Evolutionary conservation across 345 rosid species (phyloP).

Genomic region (Camelina hispida): DNA sequence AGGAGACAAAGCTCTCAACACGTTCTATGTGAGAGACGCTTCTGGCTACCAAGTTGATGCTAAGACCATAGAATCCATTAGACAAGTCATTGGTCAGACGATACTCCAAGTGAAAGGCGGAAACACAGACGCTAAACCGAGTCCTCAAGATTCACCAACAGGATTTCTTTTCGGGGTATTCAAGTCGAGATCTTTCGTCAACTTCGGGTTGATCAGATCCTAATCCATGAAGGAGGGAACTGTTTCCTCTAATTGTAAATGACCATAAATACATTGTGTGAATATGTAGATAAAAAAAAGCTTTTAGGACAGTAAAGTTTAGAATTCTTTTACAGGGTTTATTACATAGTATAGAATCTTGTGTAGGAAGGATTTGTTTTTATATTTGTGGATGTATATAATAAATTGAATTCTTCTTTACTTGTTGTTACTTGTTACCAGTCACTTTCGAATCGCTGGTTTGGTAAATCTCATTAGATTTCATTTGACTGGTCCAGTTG

Average conservation of each 20-base stretch:
- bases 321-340: conserved; percentile 23
- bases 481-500: conserved; percentile 26
- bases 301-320: conserved; percentile 21
- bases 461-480: conserved; percentile 30
- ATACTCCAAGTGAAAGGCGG: conserved; percentile 82
- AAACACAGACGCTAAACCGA: conserved; percentile 55
- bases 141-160: conserved; percentile 66
- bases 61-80: conserved; percentile 74
- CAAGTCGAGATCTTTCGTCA: conserved; percentile 87
- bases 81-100: conserved; percentile 75
- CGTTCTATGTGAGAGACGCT: conserved; percentile 83
- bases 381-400: conserved; percentile 36
- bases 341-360: conserved; percentile 12
- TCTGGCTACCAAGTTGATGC: conserved; percentile 72
- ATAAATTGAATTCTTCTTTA: conserved; percentile 26
- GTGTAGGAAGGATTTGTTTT: conserved; percentile 24
- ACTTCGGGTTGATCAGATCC: conserved; percentile 84
- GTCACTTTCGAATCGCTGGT: conserved; percentile 27
- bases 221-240: conserved; percentile 26
- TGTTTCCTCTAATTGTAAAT: conserved; percentile 32
- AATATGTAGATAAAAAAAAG: conserved; percentile 29
- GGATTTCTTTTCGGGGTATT: conserved; percentile 86
- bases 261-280: conserved; percentile 37
- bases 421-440: not conserved
- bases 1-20: conserved; percentile 76